Percentiles rank a stretch among this genome's conserved stretches.
phyloP scores from a whole-genome alignment of 768 basidiomycete genomes.

The Suillus bovinus region DNA sequence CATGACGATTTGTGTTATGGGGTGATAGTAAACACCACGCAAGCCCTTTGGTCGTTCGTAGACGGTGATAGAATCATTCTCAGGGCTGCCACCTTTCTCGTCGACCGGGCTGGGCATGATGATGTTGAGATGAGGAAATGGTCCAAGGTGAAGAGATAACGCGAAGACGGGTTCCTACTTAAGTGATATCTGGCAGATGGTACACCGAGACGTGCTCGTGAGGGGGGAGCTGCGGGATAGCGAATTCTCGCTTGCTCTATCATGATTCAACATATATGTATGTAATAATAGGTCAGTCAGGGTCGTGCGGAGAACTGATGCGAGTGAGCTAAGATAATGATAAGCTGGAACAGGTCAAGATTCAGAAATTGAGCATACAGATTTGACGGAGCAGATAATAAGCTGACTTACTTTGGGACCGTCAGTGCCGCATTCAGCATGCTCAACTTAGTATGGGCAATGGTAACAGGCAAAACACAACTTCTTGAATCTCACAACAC shows the following conservation, averaged over 20 bases:
- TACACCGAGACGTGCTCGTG: not conserved
- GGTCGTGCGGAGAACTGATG: not conserved
- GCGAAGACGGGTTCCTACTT: not conserved
- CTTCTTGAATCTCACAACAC: not conserved
- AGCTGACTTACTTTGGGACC: not conserved
- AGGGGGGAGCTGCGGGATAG: not conserved
- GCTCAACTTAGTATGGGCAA: not conserved
- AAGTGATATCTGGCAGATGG: not conserved
- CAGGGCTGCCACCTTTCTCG: conserved; percentile 8
- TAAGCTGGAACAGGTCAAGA: not conserved
- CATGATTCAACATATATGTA: not conserved
- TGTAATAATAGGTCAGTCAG: not conserved
- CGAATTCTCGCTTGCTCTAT: not conserved
- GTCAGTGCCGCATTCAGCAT: not conserved
- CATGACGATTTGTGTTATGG: conserved; percentile 58
- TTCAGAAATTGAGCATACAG: not conserved
- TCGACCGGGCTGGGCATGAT: not conserved
- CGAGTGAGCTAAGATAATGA: not conserved
- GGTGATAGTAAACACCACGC: conserved; percentile 57
- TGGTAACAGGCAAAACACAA: not conserved
- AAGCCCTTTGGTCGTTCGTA: conserved; percentile 49
- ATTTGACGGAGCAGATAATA: not conserved
- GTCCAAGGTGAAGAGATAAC: not conserved
- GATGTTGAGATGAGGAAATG: not conserved
- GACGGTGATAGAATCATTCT: conserved; percentile 9